Evolutionary conservation across 192 early-diverging fungal species (phyloP), one percentile per base, ranked within the genome.

Genomic region (Coemansia sp.): DNA sequence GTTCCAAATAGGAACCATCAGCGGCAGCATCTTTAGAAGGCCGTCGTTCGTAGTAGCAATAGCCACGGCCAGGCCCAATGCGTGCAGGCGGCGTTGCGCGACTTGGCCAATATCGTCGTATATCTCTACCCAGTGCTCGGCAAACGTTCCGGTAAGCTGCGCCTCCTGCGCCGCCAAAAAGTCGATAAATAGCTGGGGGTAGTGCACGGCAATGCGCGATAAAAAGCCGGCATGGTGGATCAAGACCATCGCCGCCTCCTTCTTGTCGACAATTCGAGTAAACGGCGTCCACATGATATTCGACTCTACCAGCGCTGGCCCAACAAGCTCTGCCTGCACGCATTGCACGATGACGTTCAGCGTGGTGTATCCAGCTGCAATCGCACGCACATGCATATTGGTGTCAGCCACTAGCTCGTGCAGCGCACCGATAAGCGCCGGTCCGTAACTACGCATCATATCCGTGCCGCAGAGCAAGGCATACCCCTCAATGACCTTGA

Each of bases 401-500:
- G 70, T 57, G 58, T 83, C 75, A 1, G 75, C 40, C 8, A 78
- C 75, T 24, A 83, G 75, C 16, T 43, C 39, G 31, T 73, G 66
- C 22, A 84, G 65, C 7, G 71, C 81, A 18, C 68, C 61, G 33
- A 76, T 31, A 15, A 84, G 60, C n/a, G 53, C 47, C 11, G 49
- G 15, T 7, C 81, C 81, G 40, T 39, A 29, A 16, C 57, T 44
- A 27, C 27, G 62, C 55, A 76, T 74, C 39, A 70, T 58, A 34
- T 53, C 44, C 16, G 44, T 36, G 1, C 70, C 73, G 47, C 74
- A 87, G 3, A 98, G 70, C 41, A 97, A 61, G 31, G 93, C 75
- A 71, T 94, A 96, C 58, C 92, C 89, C 76, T 98, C 95, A n/a
- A 95, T 63, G n/a, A 97, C 88, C 62, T 88, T 90, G 39, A 98